Percentiles rank a stretch among this genome's conserved stretches.
Conservation (phyloP, 2,329 filamentous ascomycete species). For the Scortechinia acanthostroma region DNA sequence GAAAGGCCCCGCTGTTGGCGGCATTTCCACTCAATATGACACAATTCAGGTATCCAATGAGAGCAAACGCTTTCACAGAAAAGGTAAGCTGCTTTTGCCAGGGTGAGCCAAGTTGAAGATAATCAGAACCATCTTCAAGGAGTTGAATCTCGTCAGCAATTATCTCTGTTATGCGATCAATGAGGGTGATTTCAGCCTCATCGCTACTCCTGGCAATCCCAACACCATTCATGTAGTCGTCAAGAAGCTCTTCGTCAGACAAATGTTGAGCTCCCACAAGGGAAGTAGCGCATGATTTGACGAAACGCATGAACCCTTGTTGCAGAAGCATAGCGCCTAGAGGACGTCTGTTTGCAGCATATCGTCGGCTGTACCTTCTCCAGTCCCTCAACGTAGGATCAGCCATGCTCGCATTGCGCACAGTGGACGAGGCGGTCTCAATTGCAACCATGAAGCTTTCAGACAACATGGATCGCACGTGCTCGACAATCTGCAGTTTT, state of each 20-base stretch:
- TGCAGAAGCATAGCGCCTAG: slow-evolving; percentile 87
- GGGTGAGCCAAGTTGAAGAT: slow-evolving; percentile 74
- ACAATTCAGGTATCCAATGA: slow-evolving; percentile 82
- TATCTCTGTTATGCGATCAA: slow-evolving; percentile 48
- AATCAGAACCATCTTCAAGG: slow-evolving; percentile 83
- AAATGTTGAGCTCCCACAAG: slow-evolving; percentile 54
- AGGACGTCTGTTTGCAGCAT: slow-evolving; percentile 71
- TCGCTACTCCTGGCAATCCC: slow-evolving; percentile 21
- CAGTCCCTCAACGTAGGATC: slow-evolving; percentile 71
- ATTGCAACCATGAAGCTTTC: slow-evolving; percentile 79
- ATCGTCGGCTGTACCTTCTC: slow-evolving; percentile 79
- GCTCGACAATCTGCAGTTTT: slow-evolving; percentile 65
- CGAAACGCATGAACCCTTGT: slow-evolving; percentile 78
- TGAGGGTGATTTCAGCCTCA: slow-evolving; percentile 30
- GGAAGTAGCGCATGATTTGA: slow-evolving; percentile 70
- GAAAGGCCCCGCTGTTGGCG: slow-evolving; percentile 71
- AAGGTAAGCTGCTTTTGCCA: slow-evolving; percentile 83
- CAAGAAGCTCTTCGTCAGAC: slow-evolving; percentile 60
- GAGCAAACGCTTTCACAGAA: slow-evolving; percentile 74
- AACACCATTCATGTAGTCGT: slow-evolving; percentile 57
- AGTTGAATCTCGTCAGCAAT: slow-evolving; percentile 78
- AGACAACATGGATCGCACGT: slow-evolving; percentile 68
- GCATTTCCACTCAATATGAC: slow-evolving; percentile 73
- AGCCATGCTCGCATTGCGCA: slow-evolving; percentile 69
- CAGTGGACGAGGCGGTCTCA: slow-evolving; percentile 82